A percentile compares a stretch with the other conserved stretches of the same genome.
phyloP scores from a whole-genome alignment of 257 asterid genomes.

The Solanum piurae region DNA sequence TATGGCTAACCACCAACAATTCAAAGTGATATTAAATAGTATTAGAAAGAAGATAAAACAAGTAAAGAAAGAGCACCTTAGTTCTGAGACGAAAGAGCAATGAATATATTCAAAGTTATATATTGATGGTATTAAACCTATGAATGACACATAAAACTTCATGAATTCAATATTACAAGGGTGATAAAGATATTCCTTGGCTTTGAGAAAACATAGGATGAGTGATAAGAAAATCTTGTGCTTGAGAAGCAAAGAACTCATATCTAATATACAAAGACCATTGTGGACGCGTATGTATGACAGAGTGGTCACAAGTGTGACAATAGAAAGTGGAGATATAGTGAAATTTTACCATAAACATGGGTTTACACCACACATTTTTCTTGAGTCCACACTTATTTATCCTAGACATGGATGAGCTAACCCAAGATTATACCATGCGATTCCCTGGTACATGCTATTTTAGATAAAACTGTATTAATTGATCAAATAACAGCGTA shows the following conservation, averaged over 20 bases:
- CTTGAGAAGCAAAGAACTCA: neutral
- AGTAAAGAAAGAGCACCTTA: neutral
- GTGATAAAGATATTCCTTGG: neutral
- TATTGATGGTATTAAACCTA: neutral
- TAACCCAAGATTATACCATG: neutral
- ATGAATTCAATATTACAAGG: neutral
- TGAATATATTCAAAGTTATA: neutral
- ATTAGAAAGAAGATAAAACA: neutral
- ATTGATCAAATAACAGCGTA: neutral
- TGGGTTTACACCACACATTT: neutral
- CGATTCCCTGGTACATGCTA: neutral
- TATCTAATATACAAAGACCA: neutral
- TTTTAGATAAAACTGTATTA: neutral
- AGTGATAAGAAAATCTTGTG: neutral
- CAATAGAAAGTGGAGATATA: neutral
- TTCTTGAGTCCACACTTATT: neutral
- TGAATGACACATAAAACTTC: neutral
- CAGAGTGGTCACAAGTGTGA: neutral
- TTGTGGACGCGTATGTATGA: neutral
- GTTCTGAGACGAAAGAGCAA: neutral
- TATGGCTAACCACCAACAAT: neutral
- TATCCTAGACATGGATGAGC: neutral
- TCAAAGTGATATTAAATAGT: neutral
- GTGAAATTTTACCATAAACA: neutral
- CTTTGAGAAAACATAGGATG: neutral